Conservation (phyloP, 2,329 filamentous ascomycete genomes). For the Aspergillus ibericus region DNA sequence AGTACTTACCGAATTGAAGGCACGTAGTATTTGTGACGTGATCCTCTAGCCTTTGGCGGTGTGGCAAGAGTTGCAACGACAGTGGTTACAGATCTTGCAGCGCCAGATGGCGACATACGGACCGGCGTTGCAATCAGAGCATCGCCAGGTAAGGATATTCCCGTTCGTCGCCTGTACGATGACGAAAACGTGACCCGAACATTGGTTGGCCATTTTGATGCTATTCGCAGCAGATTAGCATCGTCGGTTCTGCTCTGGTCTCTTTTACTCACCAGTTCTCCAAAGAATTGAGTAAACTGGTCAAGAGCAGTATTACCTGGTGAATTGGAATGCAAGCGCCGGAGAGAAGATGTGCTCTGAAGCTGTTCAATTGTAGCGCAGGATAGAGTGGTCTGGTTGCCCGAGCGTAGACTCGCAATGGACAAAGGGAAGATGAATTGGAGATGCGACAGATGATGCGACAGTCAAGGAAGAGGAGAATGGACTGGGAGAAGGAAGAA, state of each 20-base stretch:
- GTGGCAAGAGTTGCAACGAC: constrained; percentile 43
- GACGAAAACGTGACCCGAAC: constrained; percentile 39
- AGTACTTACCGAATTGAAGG: constrained; percentile 11
- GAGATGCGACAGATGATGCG: not conserved
- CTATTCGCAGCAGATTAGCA: constrained; percentile 10
- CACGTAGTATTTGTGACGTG: constrained; percentile 13
- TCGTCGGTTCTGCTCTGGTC: not conserved
- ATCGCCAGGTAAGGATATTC: constrained; percentile 46
- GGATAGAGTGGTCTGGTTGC: not conserved
- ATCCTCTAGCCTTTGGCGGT: constrained; percentile 33
- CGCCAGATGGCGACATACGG: constrained; percentile 45
- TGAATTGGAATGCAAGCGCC: not conserved
- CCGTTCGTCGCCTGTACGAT: constrained; percentile 44
- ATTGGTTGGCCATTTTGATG: constrained; percentile 40
- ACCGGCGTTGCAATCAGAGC: constrained; percentile 44
- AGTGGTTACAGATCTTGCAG: constrained; percentile 45
- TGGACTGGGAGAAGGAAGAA: not conserved
- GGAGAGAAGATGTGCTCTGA: not conserved
- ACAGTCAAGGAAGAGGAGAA: not conserved
- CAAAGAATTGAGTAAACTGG: not conserved
- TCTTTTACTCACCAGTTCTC: not conserved
- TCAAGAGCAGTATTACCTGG: not conserved
- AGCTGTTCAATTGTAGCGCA: not conserved
- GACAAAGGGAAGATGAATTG: not conserved
- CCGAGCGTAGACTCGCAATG: not conserved